phyloP scores from a whole-genome alignment of 495 filamentous ascomycete species.

The Penicillium odoratum region DNA sequence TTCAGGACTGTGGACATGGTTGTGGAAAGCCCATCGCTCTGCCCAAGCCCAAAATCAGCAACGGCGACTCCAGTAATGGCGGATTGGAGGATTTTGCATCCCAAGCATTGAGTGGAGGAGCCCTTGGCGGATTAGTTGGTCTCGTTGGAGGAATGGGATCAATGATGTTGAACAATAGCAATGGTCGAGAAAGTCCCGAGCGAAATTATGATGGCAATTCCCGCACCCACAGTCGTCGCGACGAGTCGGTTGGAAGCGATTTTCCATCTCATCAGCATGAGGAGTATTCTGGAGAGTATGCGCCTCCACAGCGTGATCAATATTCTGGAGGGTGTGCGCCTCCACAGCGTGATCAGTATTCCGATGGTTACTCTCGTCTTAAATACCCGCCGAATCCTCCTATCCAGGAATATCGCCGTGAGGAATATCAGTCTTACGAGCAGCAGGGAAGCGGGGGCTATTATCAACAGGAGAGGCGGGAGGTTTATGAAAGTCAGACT shows the following conservation, averaged over 20 bases:
- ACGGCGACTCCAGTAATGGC: conserved; percentile 23
- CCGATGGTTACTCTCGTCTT: conserved; percentile 10
- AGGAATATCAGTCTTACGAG: conserved; percentile 32
- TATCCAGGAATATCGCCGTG: conserved; percentile 15
- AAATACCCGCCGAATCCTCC: conserved; percentile 12
- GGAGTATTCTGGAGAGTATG: neutral
- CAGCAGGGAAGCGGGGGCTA: conserved; percentile 30
- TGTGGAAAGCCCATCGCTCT: conserved; percentile 72
- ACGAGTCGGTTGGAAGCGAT: neutral
- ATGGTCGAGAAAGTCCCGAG: conserved; percentile 15
- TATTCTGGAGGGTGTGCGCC: neutral
- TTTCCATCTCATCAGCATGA: conserved; percentile 3
- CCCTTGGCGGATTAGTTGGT: conserved; percentile 52
- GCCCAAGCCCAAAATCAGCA: conserved; percentile 40
- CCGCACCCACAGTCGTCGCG: conserved; percentile 19
- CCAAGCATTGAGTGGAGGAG: conserved; percentile 47
- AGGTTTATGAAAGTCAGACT: conserved; percentile 15
- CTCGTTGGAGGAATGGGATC: conserved; percentile 50
- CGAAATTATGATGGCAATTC: conserved; percentile 24
- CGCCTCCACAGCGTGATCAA: neutral
- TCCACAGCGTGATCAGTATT: neutral
- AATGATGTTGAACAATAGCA: conserved; percentile 40
- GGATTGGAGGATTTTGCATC: conserved; percentile 44
- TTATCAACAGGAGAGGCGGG: conserved; percentile 21
- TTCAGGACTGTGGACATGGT: conserved; percentile 81